phyloP scores from a whole-genome alignment of 768 basidiomycete species.

The Boletus rubropictus region DNA sequence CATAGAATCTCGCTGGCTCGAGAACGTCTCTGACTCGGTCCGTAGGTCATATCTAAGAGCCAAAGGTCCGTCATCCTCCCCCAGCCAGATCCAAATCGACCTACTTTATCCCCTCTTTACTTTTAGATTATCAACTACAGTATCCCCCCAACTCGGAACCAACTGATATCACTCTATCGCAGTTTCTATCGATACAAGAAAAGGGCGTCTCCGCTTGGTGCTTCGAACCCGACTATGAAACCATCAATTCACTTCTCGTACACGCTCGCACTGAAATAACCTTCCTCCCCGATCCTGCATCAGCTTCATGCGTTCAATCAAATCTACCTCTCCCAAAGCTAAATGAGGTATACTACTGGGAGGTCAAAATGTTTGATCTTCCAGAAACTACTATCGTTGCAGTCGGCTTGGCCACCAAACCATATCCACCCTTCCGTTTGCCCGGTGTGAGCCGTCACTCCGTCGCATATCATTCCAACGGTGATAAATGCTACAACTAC shows the following conservation, averaged over 20 bases:
- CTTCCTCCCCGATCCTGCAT: constrained; percentile 93
- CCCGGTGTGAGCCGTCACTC: constrained; percentile 84
- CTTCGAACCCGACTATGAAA: constrained; percentile 98
- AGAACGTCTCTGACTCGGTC: constrained; percentile 62
- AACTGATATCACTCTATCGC: constrained; percentile 96
- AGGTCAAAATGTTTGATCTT: constrained; percentile 98
- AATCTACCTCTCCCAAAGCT: constrained; percentile 95
- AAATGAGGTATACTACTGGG: constrained; percentile 99
- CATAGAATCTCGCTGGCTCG: constrained; percentile 91
- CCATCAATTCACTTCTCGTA: constrained; percentile 86
- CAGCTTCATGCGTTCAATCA: constrained; percentile 91
- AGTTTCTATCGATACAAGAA: constrained; percentile 98
- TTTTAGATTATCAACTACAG: constrained; percentile 72
- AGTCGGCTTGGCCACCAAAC: constrained; percentile 93
- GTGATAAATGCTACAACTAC: constrained; percentile 96
- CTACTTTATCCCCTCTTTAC: background rate
- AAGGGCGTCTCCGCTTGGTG: constrained; percentile 99
- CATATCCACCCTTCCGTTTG: constrained; percentile 90
- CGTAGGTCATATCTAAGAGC: constrained; percentile 74
- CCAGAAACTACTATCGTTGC: constrained; percentile 83
- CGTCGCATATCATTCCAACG: constrained; percentile 92
- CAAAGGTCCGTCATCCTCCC: constrained; percentile 56
- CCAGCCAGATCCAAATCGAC: constrained; percentile 4
- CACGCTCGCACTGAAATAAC: constrained; percentile 96
- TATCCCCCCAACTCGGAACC: constrained; percentile 96